phyloP scores from a whole-genome alignment of 2,329 filamentous ascomycete genomes.

The Cryphonectria radicalis region DNA sequence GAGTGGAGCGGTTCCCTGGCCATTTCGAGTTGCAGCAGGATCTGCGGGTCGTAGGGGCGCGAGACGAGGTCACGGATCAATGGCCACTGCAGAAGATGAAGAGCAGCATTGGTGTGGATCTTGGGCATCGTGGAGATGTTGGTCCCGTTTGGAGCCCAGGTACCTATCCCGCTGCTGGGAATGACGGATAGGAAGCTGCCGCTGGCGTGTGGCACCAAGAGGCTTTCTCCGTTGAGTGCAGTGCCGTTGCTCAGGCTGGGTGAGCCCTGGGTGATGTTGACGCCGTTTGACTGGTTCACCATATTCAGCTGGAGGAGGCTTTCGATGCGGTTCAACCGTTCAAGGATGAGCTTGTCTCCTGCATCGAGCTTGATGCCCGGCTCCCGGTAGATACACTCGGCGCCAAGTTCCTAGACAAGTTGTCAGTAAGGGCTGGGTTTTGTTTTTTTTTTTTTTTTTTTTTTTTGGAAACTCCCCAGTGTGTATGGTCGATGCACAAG shows the following conservation, averaged over 20 bases:
- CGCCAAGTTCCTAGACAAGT: constrained; percentile 61
- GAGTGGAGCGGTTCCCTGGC: constrained; percentile 74
- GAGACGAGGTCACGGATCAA: constrained; percentile 79
- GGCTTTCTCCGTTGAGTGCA: constrained; percentile 61
- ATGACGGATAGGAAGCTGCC: constrained; percentile 58
- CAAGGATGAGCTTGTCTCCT: constrained; percentile 83
- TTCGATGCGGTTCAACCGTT: constrained; percentile 78
- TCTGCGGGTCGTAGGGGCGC: constrained; percentile 77
- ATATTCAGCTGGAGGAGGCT: constrained; percentile 75
- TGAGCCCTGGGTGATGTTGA: constrained; percentile 64
- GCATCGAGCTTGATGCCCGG: constrained; percentile 86
- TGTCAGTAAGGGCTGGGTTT: neutral
- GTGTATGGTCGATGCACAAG: neutral
- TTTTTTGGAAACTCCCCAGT: neutral
- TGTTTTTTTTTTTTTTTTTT: too few relatives aligned
- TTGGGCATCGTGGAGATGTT: constrained; percentile 89
- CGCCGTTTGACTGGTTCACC: constrained; percentile 53
- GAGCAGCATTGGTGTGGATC: constrained; percentile 77
- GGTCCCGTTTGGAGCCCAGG: constrained; percentile 62
- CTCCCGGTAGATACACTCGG: constrained; percentile 83
- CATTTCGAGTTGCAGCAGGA: constrained; percentile 82
- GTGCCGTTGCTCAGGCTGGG: constrained; percentile 65
- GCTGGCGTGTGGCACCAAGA: constrained; percentile 49
- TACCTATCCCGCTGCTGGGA: constrained; percentile 69
- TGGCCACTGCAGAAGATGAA: constrained; percentile 80